Conservation (phyloP, 306 rosid genomes). For the Quercus parvula region DNA sequence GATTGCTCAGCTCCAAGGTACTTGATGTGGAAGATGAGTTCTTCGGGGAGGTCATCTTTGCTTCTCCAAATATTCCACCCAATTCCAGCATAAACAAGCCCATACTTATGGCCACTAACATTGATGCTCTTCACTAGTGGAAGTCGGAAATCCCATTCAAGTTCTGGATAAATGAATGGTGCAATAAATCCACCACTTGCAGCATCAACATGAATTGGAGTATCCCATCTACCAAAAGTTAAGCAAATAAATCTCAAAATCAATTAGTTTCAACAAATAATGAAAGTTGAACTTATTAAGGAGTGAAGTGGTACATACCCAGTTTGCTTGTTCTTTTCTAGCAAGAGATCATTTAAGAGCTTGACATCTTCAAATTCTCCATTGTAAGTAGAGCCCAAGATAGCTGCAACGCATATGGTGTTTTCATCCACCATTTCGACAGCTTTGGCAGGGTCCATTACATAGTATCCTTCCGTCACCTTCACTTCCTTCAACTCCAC, state of each 20-base stretch:
- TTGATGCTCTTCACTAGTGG: constrained; percentile 80
- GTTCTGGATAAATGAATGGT: constrained; percentile 71
- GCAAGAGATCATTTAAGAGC: constrained; percentile 56
- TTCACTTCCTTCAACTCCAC: constrained; percentile 74
- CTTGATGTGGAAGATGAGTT: constrained; percentile 50
- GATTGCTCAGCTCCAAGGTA: constrained; percentile 42
- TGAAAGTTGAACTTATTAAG: not conserved
- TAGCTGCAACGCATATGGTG: constrained; percentile 81
- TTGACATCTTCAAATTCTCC: constrained; percentile 86
- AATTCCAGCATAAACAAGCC: constrained; percentile 81
- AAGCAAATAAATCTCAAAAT: not conserved
- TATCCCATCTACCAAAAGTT: constrained; percentile 51
- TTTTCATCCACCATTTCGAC: constrained; percentile 79
- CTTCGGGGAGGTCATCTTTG: constrained; percentile 58
- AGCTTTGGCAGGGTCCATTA: constrained; percentile 77
- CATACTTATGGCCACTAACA: constrained; percentile 85
- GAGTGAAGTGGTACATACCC: constrained; percentile 31
- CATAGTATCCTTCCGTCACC: constrained; percentile 63
- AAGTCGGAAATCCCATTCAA: constrained; percentile 84
- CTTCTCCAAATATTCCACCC: constrained; percentile 74
- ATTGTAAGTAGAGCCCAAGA: constrained; percentile 76
- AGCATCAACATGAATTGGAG: constrained; percentile 80
- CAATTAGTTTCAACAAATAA: not conserved
- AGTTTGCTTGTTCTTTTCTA: constrained; percentile 52
- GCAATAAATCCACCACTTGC: constrained; percentile 87